These are phyloP conservation scores for Tillandsia leiboldiana DNA, from an alignment of 176 grass and related monocot genomes.

Conservation along the genomic window DNA sequence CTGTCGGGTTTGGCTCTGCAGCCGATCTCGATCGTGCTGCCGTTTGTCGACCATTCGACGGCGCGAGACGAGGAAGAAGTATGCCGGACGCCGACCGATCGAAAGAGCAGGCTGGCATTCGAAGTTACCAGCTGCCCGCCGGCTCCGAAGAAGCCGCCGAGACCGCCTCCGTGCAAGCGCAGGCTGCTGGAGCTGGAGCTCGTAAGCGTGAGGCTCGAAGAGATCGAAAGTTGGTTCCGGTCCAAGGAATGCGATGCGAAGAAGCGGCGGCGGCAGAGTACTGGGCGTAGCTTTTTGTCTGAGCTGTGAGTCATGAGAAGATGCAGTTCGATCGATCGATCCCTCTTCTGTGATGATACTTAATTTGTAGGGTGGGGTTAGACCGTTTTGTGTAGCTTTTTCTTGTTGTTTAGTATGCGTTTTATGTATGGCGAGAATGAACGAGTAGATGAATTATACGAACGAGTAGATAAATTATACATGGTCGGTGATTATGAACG, in stretches of 20 bases:
- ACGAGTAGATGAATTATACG: too few relatives aligned
- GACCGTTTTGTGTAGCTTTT: too few relatives aligned
- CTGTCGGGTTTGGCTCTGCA: conserved; percentile 20
- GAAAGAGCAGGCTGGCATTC: conserved; percentile 29
- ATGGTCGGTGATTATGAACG: too few relatives aligned
- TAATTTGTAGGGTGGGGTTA: too few relatives aligned
- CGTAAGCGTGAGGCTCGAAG: conserved; percentile 50
- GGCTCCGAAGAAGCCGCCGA: conserved; percentile 53
- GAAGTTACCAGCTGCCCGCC: conserved; percentile 38
- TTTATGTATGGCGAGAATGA: too few relatives aligned
- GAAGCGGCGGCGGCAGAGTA: neutral
- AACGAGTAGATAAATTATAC: too few relatives aligned
- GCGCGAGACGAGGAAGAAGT: neutral
- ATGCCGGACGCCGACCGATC: conserved; percentile 58
- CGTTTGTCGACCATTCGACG: neutral
- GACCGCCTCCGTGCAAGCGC: conserved; percentile 40
- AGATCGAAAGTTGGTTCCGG: conserved; percentile 49
- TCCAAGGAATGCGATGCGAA: conserved; percentile 5
- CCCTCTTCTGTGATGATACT: too few relatives aligned
- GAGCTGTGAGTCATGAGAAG: too few relatives aligned
- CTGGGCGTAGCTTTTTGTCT: too few relatives aligned
- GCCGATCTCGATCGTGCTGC: neutral
- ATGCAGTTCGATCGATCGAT: too few relatives aligned
- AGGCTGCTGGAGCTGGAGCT: conserved; percentile 68
- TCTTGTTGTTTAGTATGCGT: too few relatives aligned